phyloP scores from a whole-genome alignment of 1,284 basidiomycete species.

The Somion occarium region DNA sequence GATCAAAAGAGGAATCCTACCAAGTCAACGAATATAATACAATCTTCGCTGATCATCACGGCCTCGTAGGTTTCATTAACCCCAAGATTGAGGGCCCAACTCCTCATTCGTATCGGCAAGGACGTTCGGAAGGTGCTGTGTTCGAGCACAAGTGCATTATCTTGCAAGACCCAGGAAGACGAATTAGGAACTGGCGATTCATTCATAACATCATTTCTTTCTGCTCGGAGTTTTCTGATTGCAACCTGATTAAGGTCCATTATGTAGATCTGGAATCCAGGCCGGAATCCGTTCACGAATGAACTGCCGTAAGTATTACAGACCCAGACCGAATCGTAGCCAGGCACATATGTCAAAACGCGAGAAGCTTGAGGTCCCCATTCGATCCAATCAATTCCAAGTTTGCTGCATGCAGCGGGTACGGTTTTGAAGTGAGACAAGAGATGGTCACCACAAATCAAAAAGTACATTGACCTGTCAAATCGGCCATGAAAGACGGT shows the following conservation, averaged over 20 bases:
- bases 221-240: slow-evolving; percentile 26
- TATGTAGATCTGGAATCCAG: slow-evolving; percentile 11
- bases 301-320: slow-evolving; percentile 55
- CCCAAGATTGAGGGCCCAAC: slow-evolving; percentile 16
- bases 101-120: too few relatives aligned
- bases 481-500: slow-evolving; percentile 21
- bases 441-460: not conserved
- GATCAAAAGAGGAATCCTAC: slow-evolving; percentile 29
- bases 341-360: slow-evolving; percentile 28
- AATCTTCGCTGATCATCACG: slow-evolving; percentile 53
- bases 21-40: slow-evolving; percentile 41
- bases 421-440: not conserved
- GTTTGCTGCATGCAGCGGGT: slow-evolving; percentile 1
- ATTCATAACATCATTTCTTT: too few relatives aligned
- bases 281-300: not conserved
- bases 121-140: too few relatives aligned
- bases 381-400: slow-evolving; percentile 41
- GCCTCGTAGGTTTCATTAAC: slow-evolving; percentile 23
- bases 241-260: slow-evolving; percentile 51
- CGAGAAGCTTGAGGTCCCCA: slow-evolving; percentile 52
- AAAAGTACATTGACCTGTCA: not conserved
- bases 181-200: too few relatives aligned
- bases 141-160: too few relatives aligned
- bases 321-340: slow-evolving; percentile 45
- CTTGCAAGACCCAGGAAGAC: too few relatives aligned